phyloP scores from a whole-genome alignment of 164 flowering plant genomes.

The Cinnamomum micranthum region DNA sequence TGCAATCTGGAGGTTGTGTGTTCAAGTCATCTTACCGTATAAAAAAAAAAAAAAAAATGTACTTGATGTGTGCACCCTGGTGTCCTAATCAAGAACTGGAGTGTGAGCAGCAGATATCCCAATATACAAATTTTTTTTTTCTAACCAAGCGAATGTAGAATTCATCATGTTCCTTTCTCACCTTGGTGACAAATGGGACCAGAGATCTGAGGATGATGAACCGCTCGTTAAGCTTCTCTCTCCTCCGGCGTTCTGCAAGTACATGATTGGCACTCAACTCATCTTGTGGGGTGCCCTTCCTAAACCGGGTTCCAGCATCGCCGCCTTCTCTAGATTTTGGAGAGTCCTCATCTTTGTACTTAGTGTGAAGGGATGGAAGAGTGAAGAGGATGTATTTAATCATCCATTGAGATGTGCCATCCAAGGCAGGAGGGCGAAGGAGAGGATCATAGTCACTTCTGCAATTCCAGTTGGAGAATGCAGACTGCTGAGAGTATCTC shows the following conservation, averaged over 20 bases:
- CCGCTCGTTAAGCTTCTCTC: conserved; percentile 23
- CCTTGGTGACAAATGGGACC: conserved; percentile 24
- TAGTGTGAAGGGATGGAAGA: conserved; percentile 65
- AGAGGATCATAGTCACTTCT: conserved; percentile 26
- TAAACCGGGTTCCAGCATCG: conserved; percentile 14
- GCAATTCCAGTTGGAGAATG: conserved; percentile 56
- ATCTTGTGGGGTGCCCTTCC: conserved; percentile 38
- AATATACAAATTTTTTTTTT: too few relatives aligned
- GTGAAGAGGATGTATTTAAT: conserved; percentile 73
- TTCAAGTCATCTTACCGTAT: too few relatives aligned
- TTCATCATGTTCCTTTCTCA: neutral
- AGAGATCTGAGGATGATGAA: conserved; percentile 19
- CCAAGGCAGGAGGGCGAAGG: conserved; percentile 18
- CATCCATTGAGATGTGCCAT: conserved; percentile 56
- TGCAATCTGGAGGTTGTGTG: too few relatives aligned
- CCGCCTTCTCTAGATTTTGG: conserved; percentile 33
- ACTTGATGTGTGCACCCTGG: too few relatives aligned
- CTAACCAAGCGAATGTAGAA: too few relatives aligned
- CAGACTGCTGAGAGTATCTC: conserved; percentile 38
- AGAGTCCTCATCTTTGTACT: conserved; percentile 41
- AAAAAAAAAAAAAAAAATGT: too few relatives aligned
- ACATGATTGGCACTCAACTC: conserved; percentile 18
- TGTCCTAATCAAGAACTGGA: too few relatives aligned
- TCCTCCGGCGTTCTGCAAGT: conserved; percentile 15
- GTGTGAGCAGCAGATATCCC: too few relatives aligned